Conservation (phyloP, 495 filamentous ascomycete genomes). For the Aspergillus coremiiformis region DNA sequence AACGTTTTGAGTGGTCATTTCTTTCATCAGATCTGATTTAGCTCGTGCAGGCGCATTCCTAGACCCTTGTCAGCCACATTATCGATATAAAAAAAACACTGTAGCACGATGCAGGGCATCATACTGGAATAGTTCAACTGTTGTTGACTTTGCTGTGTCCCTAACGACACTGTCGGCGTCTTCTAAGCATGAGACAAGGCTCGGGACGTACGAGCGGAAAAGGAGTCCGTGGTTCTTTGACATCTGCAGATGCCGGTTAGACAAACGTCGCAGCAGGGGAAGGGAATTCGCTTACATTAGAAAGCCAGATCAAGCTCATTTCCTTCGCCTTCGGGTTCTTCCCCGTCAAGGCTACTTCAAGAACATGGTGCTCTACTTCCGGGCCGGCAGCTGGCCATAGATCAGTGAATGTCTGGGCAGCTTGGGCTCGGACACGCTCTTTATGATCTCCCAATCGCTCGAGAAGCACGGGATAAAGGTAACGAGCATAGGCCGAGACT, state of each 20-base stretch:
- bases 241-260: slow-evolving; percentile 48
- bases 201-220: slow-evolving; percentile 75
- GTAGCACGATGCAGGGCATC: slow-evolving; percentile 15
- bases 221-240: slow-evolving; percentile 65
- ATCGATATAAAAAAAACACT: not conserved
- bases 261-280: slow-evolving; percentile 1
- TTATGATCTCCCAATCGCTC: slow-evolving; percentile 86
- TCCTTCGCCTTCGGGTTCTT: slow-evolving; percentile 80
- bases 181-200: slow-evolving; percentile 76
- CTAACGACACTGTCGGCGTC: slow-evolving; percentile 82
- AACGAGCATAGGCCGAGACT: slow-evolving; percentile 54
- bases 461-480: slow-evolving; percentile 61
- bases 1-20: slow-evolving; percentile 70
- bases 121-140: slow-evolving; percentile 80
- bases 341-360: slow-evolving; percentile 67
- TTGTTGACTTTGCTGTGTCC: slow-evolving; percentile 69
- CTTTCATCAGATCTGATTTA: slow-evolving; percentile 80
- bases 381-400: slow-evolving; percentile 53
- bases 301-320: slow-evolving; percentile 72
- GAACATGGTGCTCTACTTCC: slow-evolving; percentile 73
- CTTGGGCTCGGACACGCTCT: slow-evolving; percentile 66
- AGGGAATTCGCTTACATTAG: slow-evolving; percentile 45
- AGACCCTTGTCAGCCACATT: not conserved
- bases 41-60: slow-evolving; percentile 73
- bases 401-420: slow-evolving; percentile 65